Base-by-base conservation (phyloP, 495 filamentous ascomycete species). In the Talaromyces wortmannii region DNA sequence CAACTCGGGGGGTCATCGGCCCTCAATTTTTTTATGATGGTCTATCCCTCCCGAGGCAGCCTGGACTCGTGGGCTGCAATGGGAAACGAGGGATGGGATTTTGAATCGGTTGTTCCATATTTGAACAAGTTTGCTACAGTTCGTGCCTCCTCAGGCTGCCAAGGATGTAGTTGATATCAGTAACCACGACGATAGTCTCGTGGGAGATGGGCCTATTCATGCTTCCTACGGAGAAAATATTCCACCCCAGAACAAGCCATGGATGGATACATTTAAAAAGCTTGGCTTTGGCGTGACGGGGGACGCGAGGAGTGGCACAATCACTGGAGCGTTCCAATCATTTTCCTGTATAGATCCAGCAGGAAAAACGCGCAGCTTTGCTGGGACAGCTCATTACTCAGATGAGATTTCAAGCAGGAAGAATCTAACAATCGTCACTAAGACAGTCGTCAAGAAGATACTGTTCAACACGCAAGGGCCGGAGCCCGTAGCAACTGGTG, bases 1-100 rank as follows among this genome's bases (percentile, higher is more conserved):
- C 66, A 75, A 43, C 64, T 86, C 2, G 83, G 82, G 7, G 83
- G 83, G 7, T 78, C 76, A 12, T 80, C 76, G 13, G 76, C 70
- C 2, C 67, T 86, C 55, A 87, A 86, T 52, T 60, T 59, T 10
- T 31, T 59, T 44, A 53, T 50, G 11, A 67, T 59, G 30, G 56
- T 64, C 11, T 57, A 64, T 11, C 70, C 69, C 0, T 73, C 74
- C 0, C 65, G 64, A 11, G 69, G 61, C 2, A 70, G 66, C 15
- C 66, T 83, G n/a, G 71, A 83, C 54, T 68, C 75, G n/a, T 83
- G 81, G 81, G 71, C 58, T 2, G 62, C 68, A 7, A 61, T 84
- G 16, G 82, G 81, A 7, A 84, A 82, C 57, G 50, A 67, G 10
- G 68, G 70, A 18, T 85, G 82, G 82, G 65, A 64, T 30, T 83